A percentile compares a stretch with the other conserved stretches of the same genome.
Conservation (phyloP, 805 yeast species). For the Nakazawaea sp. region DNA sequence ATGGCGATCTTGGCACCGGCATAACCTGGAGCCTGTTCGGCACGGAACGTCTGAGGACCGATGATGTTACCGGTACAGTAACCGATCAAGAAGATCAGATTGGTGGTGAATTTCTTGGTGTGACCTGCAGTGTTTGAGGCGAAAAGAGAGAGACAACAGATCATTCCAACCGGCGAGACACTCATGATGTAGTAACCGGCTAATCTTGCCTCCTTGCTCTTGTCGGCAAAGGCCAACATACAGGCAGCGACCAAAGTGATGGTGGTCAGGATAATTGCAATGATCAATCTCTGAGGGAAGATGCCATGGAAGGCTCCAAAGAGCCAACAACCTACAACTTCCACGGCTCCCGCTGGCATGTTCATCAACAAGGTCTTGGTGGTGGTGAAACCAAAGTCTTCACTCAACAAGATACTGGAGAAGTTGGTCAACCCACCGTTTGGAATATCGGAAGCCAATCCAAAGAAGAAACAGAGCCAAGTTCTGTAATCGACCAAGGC, state of each 20-base stretch:
- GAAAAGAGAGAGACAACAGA: conserved; percentile 19
- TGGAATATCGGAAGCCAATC: conserved; percentile 40
- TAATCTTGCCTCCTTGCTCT: conserved; percentile 22
- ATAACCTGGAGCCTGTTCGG: conserved; percentile 53
- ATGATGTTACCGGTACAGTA: conserved; percentile 64
- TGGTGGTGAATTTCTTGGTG: conserved; percentile 61
- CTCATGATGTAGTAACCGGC: conserved; percentile 24
- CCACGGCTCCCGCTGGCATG: conserved; percentile 32
- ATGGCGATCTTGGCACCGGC: conserved; percentile 42
- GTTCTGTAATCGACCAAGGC: conserved; percentile 45
- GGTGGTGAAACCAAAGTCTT: conserved; percentile 30
- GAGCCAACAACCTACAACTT: conserved; percentile 24
- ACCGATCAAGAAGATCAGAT: conserved; percentile 53
- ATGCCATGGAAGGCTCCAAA: conserved; percentile 8
- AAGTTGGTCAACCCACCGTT: conserved; percentile 53
- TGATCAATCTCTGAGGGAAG: conserved; percentile 16
- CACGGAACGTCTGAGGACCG: conserved; percentile 67
- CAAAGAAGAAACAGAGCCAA: conserved; percentile 41
- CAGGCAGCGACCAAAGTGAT: conserved; percentile 17
- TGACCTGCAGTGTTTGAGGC: conserved; percentile 55
- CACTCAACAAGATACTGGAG: conserved; percentile 33
- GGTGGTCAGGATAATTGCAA: conserved; percentile 16
- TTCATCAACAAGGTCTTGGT: conserved; percentile 24
- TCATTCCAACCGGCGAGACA: conserved; percentile 21
- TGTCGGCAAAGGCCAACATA: conserved; percentile 19